Conservation (phyloP, 2,329 filamentous ascomycete species). For the Paraphoma chrysanthemicola region DNA sequence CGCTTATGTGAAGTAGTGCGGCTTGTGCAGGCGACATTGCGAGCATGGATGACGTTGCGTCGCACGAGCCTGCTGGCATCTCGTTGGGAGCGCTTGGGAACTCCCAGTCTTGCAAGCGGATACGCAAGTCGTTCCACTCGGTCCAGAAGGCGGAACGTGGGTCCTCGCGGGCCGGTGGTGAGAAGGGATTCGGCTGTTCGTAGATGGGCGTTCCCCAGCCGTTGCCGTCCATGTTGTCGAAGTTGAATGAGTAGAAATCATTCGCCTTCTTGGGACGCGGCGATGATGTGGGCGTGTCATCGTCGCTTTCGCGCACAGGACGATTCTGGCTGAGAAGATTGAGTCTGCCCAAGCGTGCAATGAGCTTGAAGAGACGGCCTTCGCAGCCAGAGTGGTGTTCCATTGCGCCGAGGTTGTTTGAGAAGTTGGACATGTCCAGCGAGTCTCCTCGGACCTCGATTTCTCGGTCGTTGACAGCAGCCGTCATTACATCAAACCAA, state of each 20-base stretch:
- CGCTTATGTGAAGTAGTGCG: conserved; percentile 82
- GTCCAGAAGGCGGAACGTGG: conserved; percentile 72
- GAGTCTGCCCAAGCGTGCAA: conserved; percentile 81
- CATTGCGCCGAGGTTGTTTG: conserved; percentile 72
- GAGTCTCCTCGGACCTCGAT: conserved; percentile 73
- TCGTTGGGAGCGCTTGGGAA: conserved; percentile 56
- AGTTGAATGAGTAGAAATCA: conserved; percentile 62
- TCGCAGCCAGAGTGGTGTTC: conserved; percentile 92
- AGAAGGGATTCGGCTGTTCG: conserved; percentile 52
- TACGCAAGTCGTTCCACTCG: conserved; percentile 83
- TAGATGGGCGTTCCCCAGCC: conserved; percentile 67
- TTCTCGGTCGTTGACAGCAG: conserved; percentile 90
- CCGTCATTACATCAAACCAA: conserved; percentile 92
- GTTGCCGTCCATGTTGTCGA: conserved; percentile 70
- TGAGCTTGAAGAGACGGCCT: conserved; percentile 82
- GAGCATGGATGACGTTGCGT: conserved; percentile 30
- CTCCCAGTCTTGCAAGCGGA: conserved; percentile 80
- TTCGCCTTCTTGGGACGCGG: conserved; percentile 42
- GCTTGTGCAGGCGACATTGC: conserved; percentile 62
- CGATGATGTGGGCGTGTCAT: conserved; percentile 42
- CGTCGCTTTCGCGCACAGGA: conserved; percentile 49
- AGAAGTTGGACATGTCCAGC: conserved; percentile 68
- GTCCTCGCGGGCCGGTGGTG: conserved; percentile 59
- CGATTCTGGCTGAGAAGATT: conserved; percentile 80
- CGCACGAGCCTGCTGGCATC: conserved; percentile 30